Percentiles rank a stretch among this genome's conserved stretches.
Conservation (phyloP, 306 rosid genomes). For the Gynostemma pentaphyllum region DNA sequence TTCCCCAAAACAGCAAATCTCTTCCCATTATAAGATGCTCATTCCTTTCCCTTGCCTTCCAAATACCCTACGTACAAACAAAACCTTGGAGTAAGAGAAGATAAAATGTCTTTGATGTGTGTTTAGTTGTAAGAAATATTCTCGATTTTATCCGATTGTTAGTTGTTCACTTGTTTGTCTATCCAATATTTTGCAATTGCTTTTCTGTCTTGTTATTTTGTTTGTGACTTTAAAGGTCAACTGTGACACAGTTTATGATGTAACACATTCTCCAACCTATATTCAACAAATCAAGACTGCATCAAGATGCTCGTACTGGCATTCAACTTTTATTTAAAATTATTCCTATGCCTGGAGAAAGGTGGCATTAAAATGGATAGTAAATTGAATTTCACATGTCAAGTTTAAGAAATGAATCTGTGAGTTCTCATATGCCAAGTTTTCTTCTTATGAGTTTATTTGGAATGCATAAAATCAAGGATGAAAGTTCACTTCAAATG, state of each 20-base stretch:
- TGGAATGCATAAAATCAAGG: not conserved
- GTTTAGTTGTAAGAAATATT: not conserved
- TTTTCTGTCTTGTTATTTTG: not conserved
- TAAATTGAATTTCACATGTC: not conserved
- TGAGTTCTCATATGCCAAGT: no score
- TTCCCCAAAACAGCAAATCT: no score
- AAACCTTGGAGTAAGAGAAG: no score
- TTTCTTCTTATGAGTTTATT: no score
- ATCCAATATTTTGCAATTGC: constrained; percentile 1
- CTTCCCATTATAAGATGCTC: no score
- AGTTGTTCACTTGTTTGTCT: not conserved
- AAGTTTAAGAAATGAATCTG: not conserved
- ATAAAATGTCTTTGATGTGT: not conserved
- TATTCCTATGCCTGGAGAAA: not conserved
- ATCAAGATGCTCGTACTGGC: constrained; percentile 99
- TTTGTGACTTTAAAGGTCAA: not conserved
- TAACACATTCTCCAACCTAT: constrained; percentile 84
- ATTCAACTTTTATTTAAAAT: constrained; percentile 9
- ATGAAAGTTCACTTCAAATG: not conserved
- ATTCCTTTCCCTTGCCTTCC: no score
- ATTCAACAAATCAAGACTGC: constrained; percentile 93
- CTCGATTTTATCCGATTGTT: not conserved
- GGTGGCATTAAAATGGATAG: not conserved
- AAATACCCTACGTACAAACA: not conserved
- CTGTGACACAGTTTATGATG: constrained; percentile 68